phyloP scores from a whole-genome alignment of 139 green algal genomes.

The Coccomyxa sp. region DNA sequence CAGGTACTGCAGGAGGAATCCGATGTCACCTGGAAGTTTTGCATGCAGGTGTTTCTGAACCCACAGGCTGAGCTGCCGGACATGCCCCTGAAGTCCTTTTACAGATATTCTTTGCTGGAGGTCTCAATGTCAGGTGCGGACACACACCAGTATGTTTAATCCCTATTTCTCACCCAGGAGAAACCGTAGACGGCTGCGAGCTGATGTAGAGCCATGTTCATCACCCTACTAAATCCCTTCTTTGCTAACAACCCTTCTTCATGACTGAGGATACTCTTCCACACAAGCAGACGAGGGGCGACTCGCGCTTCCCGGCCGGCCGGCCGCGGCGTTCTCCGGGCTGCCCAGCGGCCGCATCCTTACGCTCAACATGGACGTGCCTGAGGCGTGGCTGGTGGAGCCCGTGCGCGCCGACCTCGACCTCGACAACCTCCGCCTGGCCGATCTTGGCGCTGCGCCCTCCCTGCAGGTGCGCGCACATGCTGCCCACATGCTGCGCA shows the following conservation, averaged over 20 bases:
- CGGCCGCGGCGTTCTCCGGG: slow-evolving; percentile 45
- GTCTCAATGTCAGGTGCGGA: not conserved
- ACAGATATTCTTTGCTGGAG: slow-evolving; percentile 63
- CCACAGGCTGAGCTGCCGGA: slow-evolving; percentile 61
- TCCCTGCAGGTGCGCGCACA: slow-evolving; percentile 28
- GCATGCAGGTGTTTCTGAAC: slow-evolving; percentile 44
- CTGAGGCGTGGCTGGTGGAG: slow-evolving; percentile 91
- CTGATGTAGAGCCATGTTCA: no score
- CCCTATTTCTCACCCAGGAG: no score
- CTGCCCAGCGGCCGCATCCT: slow-evolving; percentile 68
- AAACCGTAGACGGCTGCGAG: no score
- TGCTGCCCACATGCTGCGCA: no score
- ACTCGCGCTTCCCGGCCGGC: slow-evolving; percentile 10
- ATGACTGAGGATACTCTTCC: no score
- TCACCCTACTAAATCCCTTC: no score
- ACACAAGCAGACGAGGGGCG: not conserved
- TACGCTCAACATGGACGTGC: slow-evolving; percentile 89
- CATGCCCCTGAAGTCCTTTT: slow-evolving; percentile 90
- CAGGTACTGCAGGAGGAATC: not conserved
- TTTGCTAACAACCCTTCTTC: no score
- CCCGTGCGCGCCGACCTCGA: slow-evolving; percentile 50
- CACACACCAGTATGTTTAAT: no score
- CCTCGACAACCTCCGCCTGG: slow-evolving; percentile 90
- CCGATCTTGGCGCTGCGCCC: slow-evolving; percentile 44
- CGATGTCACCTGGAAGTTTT: not conserved